phyloP scores from a whole-genome alignment of 306 rosid genomes.

The Vigna reflexopilosa region DNA sequence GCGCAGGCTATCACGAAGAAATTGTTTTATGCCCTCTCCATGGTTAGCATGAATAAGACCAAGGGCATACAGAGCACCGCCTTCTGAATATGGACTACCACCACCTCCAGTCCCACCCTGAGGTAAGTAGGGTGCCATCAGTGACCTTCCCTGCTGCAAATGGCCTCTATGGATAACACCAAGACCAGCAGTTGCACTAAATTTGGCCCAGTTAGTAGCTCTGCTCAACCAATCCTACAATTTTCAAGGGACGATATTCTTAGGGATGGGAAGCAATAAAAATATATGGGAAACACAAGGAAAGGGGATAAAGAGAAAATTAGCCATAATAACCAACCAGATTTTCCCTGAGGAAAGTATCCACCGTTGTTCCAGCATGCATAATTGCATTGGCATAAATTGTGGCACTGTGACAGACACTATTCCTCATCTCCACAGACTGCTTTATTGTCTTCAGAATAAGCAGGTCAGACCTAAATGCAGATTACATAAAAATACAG shows the following conservation, averaged over 20 bases:
- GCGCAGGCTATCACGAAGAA: constrained; percentile 91
- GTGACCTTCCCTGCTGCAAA: constrained; percentile 93
- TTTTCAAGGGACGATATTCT: constrained; percentile 29
- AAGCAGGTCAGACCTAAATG: constrained; percentile 88
- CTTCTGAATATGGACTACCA: constrained; percentile 95
- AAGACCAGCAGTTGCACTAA: constrained; percentile 97
- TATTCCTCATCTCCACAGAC: constrained; percentile 98
- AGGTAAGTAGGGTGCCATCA: constrained; percentile 98
- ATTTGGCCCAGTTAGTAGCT: constrained; percentile 98
- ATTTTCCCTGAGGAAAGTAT: constrained; percentile 95
- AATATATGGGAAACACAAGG: not conserved
- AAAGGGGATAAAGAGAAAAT: constrained; percentile 5
- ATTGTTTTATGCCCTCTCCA: constrained; percentile 96
- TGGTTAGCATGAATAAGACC: constrained; percentile 99
- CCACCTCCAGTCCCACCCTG: constrained; percentile 96
- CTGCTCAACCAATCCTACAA: constrained; percentile 96
- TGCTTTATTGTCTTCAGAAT: constrained; percentile 96
- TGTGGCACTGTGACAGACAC: constrained; percentile 97
- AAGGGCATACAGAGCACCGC: constrained; percentile 96
- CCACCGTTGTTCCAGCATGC: constrained; percentile 99
- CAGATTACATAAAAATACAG: constrained; percentile 43
- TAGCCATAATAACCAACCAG: constrained; percentile 58
- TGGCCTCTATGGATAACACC: constrained; percentile 99
- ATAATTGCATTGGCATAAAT: constrained; percentile 94
- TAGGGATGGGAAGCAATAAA: constrained; percentile 32